Evolutionary conservation across 2,329 filamentous ascomycete species (phyloP), one percentile per base, ranked within the genome.

Genomic region (Penicillium sp.): DNA sequence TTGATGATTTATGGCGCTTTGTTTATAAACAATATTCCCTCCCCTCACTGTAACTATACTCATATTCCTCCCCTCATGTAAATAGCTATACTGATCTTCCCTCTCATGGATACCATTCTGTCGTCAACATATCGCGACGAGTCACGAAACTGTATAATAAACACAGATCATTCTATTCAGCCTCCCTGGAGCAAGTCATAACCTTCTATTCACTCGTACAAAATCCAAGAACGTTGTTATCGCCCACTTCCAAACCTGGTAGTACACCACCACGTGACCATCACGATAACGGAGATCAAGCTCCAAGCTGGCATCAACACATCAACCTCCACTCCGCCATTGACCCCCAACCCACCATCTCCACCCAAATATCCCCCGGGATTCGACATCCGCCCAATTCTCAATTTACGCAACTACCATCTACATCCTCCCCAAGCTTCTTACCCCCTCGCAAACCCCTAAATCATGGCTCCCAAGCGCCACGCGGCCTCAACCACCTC

Each of bases 401-500:
- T 5, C 2, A 36, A 37, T 12, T 2, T 0, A 31, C 27, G 2
- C 3, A 34, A 41, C 5, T 4, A 4, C n/a, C 29, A 38, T 18
- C 34, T 25, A 36, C 38, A 56, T 66, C 52, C 57, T 6, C 52
- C 64, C 16, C 68, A 68, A 64, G 57, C 48, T 48, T 57, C 44
- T n/a, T 4, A 49, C 56, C 34, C 46, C 56, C 16, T 36, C 59
- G n/a, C 36, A 47, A 43, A 41, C n/a, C 28, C 29, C 37, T 25
- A 60, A 59, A 56, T 49, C 33, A 63, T 67, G 52, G 50, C 65
- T 43, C 52, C 61, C 46, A 63, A 60, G 56, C 59, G 59, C 54
- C 59, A 64, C 54, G 61, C 63, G 48, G 58, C 63, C 53, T 59
- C 65, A 57, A 56, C 65, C 49, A 54, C 59, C 62, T 50, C 59